Base-by-base conservation (phyloP, 805 yeast species). In the Candida caryicola region DNA sequence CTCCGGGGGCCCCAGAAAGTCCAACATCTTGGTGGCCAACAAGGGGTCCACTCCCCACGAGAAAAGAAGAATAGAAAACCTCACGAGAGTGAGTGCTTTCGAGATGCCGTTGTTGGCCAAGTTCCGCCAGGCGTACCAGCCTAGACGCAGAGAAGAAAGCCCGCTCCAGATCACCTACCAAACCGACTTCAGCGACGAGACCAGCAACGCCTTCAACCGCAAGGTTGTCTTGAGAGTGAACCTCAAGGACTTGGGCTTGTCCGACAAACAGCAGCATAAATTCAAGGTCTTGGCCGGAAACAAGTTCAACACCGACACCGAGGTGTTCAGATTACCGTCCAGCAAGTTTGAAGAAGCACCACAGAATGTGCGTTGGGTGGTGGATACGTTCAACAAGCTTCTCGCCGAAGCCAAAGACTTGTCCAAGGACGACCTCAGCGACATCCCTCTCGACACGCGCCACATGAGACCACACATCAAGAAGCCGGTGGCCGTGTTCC, bases 81-180 rank as follows among this genome's bases (percentile, higher is more conserved):
- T 82, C 52, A 82, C 82, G 54, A 76, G 97, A 51, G 71, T 87
- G 31, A 87, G 95, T 8, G 96, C 97, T 0, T 91, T 83, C 64
- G 98, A 91, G 59, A 74, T 91, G 71, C 99, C 99, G 5, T 74
- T 79, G 39, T 71, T 93, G 46, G 80, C 82, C 29, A 80, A 87
- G 59, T 85, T 73, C 57, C 82, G 91, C 50, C 79, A 83, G 60
- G 73, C 71, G 43, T 90, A 85, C 66, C 59, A 54, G 23, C 82
- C 82, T 15, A 69, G 69, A 10, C 48, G 70, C 4, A 48, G 50
- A 8, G 55, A 52, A 13, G 66, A 69, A 18, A 60, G 70, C 7
- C 88, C 89, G 4, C 66, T 89, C 29, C 68, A 69, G 27, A 85
- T 84, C 54, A 77, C 81, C 49, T 90, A 81, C 66, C 55, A 55